Percentiles rank a stretch among this genome's conserved stretches.
Evolutionary conservation across 495 filamentous ascomycete genomes (phyloP).

Genomic region (Chaetomium tenue): DNA sequence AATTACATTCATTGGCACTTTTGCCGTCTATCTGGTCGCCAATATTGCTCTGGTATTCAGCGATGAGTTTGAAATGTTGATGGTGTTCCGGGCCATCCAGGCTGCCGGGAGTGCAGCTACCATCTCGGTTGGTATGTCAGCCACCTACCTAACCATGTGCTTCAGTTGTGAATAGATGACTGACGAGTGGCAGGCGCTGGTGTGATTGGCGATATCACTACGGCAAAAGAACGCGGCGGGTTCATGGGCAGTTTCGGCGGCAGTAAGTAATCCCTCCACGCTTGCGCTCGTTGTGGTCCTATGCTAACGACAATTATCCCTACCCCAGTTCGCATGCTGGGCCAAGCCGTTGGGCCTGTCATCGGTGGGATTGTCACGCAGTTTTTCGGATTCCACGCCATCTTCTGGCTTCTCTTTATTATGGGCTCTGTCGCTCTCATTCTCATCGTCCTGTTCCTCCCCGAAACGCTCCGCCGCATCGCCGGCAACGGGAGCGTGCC

Average conservation of each 20-base stretch:
- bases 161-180: background rate
- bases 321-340: background rate
- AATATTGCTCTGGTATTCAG: slow-evolving; percentile 1
- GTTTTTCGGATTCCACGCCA: background rate
- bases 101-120: background rate
- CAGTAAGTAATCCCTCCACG: background rate
- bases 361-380: background rate
- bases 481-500: background rate
- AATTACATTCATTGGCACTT: background rate
- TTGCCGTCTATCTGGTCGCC: background rate
- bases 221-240: background rate
- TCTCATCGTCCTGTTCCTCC: background rate
- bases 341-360: background rate
- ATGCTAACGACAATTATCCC: background rate
- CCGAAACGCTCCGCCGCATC: background rate
- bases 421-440: background rate
- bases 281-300: background rate
- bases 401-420: background rate
- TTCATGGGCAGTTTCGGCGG: background rate
- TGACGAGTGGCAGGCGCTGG: background rate
- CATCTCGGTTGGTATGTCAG: background rate
- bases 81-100: background rate
- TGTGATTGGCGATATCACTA: background rate
- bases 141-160: background rate
- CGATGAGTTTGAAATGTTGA: background rate